Conservation (phyloP, 345 rosid species). For the Pistacia integerrima region DNA sequence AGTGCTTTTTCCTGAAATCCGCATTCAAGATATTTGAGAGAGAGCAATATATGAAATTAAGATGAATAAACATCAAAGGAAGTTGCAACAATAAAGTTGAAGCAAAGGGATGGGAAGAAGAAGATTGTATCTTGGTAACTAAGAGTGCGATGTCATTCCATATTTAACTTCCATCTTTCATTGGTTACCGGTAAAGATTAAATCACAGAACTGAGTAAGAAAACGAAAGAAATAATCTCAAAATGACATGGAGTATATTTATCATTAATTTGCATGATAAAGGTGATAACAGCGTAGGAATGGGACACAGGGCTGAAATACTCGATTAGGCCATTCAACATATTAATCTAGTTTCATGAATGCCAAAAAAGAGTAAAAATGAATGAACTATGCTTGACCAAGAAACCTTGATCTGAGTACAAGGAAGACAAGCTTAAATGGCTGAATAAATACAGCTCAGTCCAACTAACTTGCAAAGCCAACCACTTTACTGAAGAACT, state of each 20-base stretch:
- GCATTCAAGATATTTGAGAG: neutral
- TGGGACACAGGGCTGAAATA: neutral
- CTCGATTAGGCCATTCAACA: neutral
- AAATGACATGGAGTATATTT: neutral
- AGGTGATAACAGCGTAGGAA: neutral
- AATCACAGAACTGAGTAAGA: neutral
- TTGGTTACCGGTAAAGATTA: neutral
- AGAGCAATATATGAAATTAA: conserved; percentile 3
- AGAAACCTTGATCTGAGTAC: neutral
- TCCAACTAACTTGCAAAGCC: neutral
- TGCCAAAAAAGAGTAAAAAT: neutral
- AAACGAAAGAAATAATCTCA: conserved; percentile 11
- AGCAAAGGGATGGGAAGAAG: neutral
- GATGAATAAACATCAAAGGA: neutral
- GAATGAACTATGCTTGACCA: neutral
- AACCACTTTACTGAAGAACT: too few species aligned
- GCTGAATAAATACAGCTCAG: neutral
- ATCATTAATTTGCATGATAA: neutral
- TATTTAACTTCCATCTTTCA: neutral
- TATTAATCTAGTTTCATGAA: neutral
- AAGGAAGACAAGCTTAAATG: neutral
- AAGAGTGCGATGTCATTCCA: neutral
- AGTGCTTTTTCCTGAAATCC: conserved; percentile 73
- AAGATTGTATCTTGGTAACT: neutral
- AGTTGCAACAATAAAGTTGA: too few species aligned